phyloP scores from a whole-genome alignment of 805 yeast species.

The Nakazawaea molendinolei region DNA sequence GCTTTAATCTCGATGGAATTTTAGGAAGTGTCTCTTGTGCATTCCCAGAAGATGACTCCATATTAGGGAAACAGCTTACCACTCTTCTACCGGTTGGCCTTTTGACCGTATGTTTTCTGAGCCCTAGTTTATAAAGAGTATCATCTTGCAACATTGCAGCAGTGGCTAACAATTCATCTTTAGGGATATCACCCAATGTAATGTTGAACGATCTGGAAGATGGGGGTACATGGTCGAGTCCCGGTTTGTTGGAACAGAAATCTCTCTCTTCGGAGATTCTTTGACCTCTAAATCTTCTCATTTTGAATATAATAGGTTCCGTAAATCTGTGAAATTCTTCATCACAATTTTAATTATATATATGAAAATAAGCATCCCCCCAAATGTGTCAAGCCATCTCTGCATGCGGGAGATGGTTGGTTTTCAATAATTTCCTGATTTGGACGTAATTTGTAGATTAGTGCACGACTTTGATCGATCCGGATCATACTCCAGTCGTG shows the following conservation, averaged over 20 bases:
- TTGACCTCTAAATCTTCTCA: constrained; percentile 21
- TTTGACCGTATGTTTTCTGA: constrained; percentile 9
- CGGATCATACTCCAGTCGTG: no score
- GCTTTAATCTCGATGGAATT: background rate
- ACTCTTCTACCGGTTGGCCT: constrained; percentile 2
- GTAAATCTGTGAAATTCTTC: no score
- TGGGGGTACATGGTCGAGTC: constrained; percentile 2
- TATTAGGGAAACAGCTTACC: constrained; percentile 4
- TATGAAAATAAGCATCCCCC: background rate
- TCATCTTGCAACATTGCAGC: constrained; percentile 8
- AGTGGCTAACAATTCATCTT: constrained; percentile 10
- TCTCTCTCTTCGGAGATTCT: constrained; percentile 17
- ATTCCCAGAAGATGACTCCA: background rate
- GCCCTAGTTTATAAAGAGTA: constrained; percentile 7
- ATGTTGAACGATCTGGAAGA: background rate
- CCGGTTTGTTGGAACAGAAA: constrained; percentile 11
- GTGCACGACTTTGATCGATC: constrained; percentile 4
- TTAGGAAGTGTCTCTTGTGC: background rate
- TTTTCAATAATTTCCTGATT: constrained; percentile 7
- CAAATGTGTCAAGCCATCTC: constrained; percentile 1
- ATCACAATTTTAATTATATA: background rate
- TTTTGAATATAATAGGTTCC: constrained; percentile 5
- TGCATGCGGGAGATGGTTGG: constrained; percentile 7
- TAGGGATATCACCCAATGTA: constrained; percentile 9
- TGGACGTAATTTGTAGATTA: background rate